These are phyloP conservation scores for Marasmius fiardii DNA, from an alignment of 1,284 basidiomycete species.

Conservation along the genomic window DNA sequence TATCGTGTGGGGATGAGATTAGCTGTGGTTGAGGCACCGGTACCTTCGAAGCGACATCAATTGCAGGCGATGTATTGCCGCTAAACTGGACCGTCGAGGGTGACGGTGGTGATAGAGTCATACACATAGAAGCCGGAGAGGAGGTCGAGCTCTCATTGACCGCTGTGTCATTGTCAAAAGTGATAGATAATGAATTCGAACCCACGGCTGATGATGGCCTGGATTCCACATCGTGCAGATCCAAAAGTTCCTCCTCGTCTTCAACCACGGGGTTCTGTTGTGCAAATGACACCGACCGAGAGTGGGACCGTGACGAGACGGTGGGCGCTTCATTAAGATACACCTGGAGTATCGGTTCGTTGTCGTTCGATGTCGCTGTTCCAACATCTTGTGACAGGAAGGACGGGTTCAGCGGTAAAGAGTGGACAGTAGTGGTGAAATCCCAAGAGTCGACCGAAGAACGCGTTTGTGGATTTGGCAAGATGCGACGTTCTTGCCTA, in stretches of 20 bases:
- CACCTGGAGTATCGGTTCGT: conserved; percentile 24
- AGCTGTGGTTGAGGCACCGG: background rate
- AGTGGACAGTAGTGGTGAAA: conserved; percentile 44
- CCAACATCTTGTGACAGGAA: background rate
- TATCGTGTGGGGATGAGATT: background rate
- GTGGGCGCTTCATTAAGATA: conserved; percentile 11
- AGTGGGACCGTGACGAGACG: background rate
- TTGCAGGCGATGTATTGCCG: background rate
- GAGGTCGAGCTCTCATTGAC: background rate
- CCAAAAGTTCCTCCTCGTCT: background rate
- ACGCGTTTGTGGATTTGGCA: conserved; percentile 36
- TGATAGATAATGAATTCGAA: background rate
- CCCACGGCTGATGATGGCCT: background rate
- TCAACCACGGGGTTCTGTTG: background rate
- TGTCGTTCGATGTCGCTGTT: background rate
- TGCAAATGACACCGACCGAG: background rate
- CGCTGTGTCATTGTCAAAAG: background rate
- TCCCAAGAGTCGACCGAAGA: conserved; percentile 67
- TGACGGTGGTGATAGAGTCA: background rate
- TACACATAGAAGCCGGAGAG: background rate
- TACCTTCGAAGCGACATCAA: background rate
- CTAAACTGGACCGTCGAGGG: background rate
- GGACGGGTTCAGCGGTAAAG: conserved; percentile 17
- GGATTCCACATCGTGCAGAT: background rate
- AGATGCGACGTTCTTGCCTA: conserved; percentile 63